phyloP scores from a whole-genome alignment of 2,329 filamentous ascomycete species.

The Penicillium paneum region DNA sequence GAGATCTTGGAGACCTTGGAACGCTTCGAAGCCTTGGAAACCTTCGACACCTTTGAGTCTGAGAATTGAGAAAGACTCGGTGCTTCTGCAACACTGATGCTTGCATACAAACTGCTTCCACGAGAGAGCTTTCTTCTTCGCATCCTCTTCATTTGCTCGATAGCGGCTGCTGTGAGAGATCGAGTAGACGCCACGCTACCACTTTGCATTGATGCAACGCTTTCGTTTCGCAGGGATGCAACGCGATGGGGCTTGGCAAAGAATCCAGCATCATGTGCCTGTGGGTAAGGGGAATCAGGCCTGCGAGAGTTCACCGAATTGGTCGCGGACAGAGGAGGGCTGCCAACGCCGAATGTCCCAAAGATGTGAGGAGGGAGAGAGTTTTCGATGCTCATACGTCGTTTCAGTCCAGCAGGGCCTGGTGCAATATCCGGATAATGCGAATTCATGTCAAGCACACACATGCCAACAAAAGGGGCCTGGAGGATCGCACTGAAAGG shows the following conservation, averaged over 20 bases:
- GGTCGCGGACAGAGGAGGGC: neutral
- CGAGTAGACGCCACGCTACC: slow-evolving; percentile 9
- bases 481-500: slow-evolving; percentile 19
- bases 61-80: neutral
- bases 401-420: neutral
- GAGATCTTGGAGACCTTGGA: neutral
- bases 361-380: neutral
- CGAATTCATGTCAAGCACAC: slow-evolving; percentile 13
- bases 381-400: slow-evolving; percentile 2
- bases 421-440: neutral
- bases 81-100: neutral
- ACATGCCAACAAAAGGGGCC: slow-evolving; percentile 23
- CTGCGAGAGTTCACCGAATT: neutral
- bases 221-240: slow-evolving; percentile 1
- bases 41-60: neutral
- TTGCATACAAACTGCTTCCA: neutral
- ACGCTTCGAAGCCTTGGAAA: neutral
- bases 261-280: neutral
- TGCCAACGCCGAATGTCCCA: neutral
- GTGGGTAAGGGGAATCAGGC: neutral
- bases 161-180: slow-evolving; percentile 12
- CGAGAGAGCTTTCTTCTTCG: neutral
- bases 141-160: slow-evolving; percentile 14
- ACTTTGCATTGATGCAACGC: slow-evolving; percentile 7
- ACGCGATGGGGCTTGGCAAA: slow-evolving; percentile 3